Conservation (phyloP, 352 stramenopile species). For the Phytopythium helicoides region DNA sequence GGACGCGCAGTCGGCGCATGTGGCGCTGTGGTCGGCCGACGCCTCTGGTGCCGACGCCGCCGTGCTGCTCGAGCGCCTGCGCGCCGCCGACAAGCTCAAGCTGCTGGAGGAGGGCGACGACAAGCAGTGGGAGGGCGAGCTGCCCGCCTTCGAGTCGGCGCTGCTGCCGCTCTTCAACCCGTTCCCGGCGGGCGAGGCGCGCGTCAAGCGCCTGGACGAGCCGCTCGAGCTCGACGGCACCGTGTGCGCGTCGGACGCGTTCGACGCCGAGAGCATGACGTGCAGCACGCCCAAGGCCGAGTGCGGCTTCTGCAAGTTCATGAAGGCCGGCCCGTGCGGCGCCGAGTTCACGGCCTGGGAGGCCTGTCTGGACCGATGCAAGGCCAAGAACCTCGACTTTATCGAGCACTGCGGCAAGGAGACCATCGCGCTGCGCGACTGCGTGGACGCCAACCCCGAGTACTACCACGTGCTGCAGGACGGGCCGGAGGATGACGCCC, state of each 20-base stretch:
- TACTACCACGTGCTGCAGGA: conserved; percentile 88
- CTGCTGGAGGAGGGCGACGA: conserved; percentile 29
- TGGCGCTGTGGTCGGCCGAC: conserved; percentile 52
- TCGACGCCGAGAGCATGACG: conserved; percentile 45
- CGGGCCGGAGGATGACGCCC: conserved; percentile 30
- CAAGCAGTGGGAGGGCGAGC: conserved; percentile 53
- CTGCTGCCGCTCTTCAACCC: conserved; percentile 78
- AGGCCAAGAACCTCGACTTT: conserved; percentile 71
- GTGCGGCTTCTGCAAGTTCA: conserved; percentile 90
- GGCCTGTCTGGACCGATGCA: conserved; percentile 74
- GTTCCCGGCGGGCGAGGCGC: conserved; percentile 55
- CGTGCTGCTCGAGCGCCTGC: conserved; percentile 76
- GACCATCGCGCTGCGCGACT: conserved; percentile 79
- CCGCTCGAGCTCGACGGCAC: conserved; percentile 48
- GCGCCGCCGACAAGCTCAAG: conserved; percentile 53
- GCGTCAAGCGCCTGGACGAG: conserved; percentile 27
- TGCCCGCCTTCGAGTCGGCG: conserved; percentile 67
- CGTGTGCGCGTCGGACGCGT: conserved; percentile 65
- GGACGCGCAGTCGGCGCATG: conserved; percentile 35
- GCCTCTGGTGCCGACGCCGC: conserved; percentile 54
- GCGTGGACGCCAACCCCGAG: conserved; percentile 84
- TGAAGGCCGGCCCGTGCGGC: conserved; percentile 86
- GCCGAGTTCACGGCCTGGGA: conserved; percentile 81
- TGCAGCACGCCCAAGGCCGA: conserved; percentile 73
- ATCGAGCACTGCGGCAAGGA: conserved; percentile 74